Evolutionary conservation across 805 yeast genomes (phyloP).

Genomic region (Teunomyces pallodes): DNA sequence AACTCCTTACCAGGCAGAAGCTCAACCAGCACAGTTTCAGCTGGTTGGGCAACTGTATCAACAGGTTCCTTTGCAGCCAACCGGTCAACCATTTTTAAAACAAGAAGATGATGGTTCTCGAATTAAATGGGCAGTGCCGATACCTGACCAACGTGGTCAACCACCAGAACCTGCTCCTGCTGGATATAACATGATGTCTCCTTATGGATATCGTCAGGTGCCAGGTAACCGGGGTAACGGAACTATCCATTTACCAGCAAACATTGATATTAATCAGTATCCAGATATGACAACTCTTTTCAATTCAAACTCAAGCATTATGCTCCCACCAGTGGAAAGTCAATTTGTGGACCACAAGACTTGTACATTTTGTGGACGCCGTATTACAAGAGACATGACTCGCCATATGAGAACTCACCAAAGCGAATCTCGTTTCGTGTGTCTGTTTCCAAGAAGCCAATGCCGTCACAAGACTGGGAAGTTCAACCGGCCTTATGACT

Average conservation of each 20-base stretch:
- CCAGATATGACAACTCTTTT: conserved; percentile 41
- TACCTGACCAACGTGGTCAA: background rate
- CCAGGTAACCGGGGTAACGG: background rate
- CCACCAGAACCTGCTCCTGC: background rate
- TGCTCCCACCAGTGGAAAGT: conserved; percentile 35
- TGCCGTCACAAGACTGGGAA: conserved; percentile 61
- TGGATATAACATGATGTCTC: background rate
- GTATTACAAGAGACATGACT: conserved; percentile 58
- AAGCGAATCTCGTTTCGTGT: conserved; percentile 51
- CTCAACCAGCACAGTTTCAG: background rate
- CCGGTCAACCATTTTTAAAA: background rate
- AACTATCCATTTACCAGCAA: conserved; percentile 11
- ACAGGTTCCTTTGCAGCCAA: background rate
- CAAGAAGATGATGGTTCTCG: background rate
- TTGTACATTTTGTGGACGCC: conserved; percentile 55
- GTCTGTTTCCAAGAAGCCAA: conserved; percentile 53
- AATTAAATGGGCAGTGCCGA: background rate
- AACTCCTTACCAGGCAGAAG: background rate
- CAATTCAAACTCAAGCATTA: conserved; percentile 31
- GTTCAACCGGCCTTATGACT: conserved; percentile 68
- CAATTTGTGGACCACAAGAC: conserved; percentile 35
- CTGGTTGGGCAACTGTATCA: background rate
- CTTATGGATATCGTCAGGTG: background rate
- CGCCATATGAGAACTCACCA: conserved; percentile 65
- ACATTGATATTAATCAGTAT: conserved; percentile 21